Base-by-base conservation (phyloP, 768 basidiomycete genomes). In the Ramaria sp. region DNA sequence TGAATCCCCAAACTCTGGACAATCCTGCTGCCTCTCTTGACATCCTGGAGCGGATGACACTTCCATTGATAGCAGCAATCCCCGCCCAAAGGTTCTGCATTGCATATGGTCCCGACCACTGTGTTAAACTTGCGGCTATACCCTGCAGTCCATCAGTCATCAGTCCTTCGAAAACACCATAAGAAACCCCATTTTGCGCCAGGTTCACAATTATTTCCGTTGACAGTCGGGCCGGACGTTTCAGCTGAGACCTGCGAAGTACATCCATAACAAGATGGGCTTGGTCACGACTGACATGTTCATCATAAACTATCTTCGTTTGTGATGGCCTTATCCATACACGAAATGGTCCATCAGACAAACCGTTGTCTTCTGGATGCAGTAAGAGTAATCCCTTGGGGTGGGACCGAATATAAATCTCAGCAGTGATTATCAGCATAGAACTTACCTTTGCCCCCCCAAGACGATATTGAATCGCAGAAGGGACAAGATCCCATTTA, bases 241-340 rank as follows among this genome's bases (percentile, higher is more conserved):
- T 66, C 57, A 81, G 63, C 13, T 76, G 73, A 0, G 79, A 75
- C 0, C 71, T 65, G 0, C 78, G 73, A 1, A 88, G 68, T 0
- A 87, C 65, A 52, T 83, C 81, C 38, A 83, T 67, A 3, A 72
- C 74, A 8, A 68, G 65, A 42, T 74, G 71, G 1, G 75, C 70
- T 3, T 69, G 70, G 43, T 81, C 74, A 2, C 64, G 49, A 0
- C 63, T 51, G 13, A 67, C 41, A 10, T 50, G 56, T 4, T 44
- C 5, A 2, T 69, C 64, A 34, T 78, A 67, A 3, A 73, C 67
- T 52, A 84, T 82, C 53, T 85, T 85, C n/a, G 67, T 71, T 36
- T 85, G 83, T 0, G 82, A 83, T 0, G 68, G 61, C 0, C 83
- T 74, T 7, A 82, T 79, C 80, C 81, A 84, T 9, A 84, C 81